Base-by-base conservation (phyloP, 257 asterid genomes). In the Leonotis leonurus region DNA sequence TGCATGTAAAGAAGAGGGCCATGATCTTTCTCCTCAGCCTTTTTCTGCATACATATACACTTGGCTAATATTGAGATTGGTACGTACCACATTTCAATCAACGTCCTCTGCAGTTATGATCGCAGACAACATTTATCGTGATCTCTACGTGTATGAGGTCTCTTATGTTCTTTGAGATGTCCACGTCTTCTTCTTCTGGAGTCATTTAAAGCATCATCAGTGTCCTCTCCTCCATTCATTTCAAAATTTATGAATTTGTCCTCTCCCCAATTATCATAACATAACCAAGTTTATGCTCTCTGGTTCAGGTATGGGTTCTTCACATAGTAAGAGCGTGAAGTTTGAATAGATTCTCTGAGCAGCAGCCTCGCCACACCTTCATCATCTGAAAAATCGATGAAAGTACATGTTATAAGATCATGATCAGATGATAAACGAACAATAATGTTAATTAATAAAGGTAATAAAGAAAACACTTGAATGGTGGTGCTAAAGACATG, bases 311-410 rank as follows among this genome's bases (percentile, higher is more conserved):
- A 85, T 62, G 52, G 95, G 91, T 64, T 90, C 94, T 71, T 85
- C 96, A 1, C 79, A 72, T 60, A 90, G 56, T 62, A 88, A 57
- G 16, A 90, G 67, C 3, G 95, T 64, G 64, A 90, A 90, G 70
- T 90, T 75, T 0, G 91, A 79, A 83, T 78, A 90, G 55, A 90
- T 54, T 39, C 83, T 84, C 73, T 85, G 86, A 12, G 89, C 82
- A 71, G 94, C 89, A 35, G 90, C 83, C 60, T 78, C 94, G 6
- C 96, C 96, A 68, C 96, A 90, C 90, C 96, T 87, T 73, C 78
- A 67, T 16, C 35, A 51, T n/a, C n/a, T n/a, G n/a, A n/a, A n/a
- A n/a, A n/a, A n/a, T n/a, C n/a, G n/a, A n/a, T n/a, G n/a, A n/a
- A n/a, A n/a, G n/a, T n/a, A n/a, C n/a, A n/a, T n/a, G n/a, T n/a